phyloP scores from a whole-genome alignment of 2,329 filamentous ascomycete genomes.

The Ophiocordyceps sinensis region DNA sequence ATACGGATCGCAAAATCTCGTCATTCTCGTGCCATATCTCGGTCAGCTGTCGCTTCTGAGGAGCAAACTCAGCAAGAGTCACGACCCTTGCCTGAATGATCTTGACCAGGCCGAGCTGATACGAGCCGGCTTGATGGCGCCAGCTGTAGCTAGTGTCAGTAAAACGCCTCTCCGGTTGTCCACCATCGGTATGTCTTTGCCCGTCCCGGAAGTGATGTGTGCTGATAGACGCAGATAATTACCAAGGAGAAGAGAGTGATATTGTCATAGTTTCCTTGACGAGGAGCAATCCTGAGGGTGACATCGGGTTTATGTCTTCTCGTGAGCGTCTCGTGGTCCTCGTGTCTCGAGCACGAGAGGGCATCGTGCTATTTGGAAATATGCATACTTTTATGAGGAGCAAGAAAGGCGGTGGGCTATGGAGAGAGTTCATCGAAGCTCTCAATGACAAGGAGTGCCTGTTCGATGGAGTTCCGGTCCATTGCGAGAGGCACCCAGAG shows the following conservation, averaged over 20 bases:
- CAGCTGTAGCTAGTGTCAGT: constrained; percentile 31
- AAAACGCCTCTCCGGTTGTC: constrained; percentile 46
- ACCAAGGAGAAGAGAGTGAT: constrained; percentile 63
- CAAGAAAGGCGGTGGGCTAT: constrained; percentile 25
- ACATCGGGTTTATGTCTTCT: constrained; percentile 57
- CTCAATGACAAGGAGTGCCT: constrained; percentile 37
- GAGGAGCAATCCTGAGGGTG: constrained; percentile 44
- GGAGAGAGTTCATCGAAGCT: constrained; percentile 41
- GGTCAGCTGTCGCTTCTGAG: constrained; percentile 48
- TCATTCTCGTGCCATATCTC: constrained; percentile 58
- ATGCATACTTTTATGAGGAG: constrained; percentile 49
- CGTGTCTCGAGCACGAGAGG: constrained; percentile 50
- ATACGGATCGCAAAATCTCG: constrained; percentile 49
- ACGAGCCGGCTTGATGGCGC: constrained; percentile 42
- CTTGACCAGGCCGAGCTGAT: constrained; percentile 48
- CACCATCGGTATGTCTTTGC: constrained; percentile 44
- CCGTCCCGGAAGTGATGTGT: not conserved
- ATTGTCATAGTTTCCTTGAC: constrained; percentile 57
- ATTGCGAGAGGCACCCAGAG: constrained; percentile 44
- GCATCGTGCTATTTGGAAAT: constrained; percentile 57
- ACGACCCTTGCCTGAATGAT: constrained; percentile 54
- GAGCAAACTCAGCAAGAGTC: constrained; percentile 35
- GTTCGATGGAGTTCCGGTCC: constrained; percentile 44
- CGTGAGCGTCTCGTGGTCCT: constrained; percentile 57
- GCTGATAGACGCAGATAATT: constrained; percentile 44